These are phyloP conservation scores for Trichosporon sp. DNA, from an alignment of 1,284 basidiomycete genomes.

Conservation along the genomic window DNA sequence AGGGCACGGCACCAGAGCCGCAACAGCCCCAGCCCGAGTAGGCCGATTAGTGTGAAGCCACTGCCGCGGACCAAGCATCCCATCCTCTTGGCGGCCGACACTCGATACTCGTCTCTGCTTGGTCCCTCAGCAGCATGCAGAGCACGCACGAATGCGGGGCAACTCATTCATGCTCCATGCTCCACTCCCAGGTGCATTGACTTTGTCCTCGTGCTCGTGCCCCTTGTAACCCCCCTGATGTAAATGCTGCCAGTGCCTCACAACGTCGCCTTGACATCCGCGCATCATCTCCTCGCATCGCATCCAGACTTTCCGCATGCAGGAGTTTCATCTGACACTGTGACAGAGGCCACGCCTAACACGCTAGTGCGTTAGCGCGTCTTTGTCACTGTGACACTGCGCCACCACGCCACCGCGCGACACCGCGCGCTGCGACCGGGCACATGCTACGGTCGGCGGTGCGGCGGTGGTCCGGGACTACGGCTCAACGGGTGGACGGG, in stretches of 20 bases:
- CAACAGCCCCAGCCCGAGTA: too few relatives aligned
- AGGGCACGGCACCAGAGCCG: too few relatives aligned
- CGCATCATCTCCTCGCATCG: neutral
- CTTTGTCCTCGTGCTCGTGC: slow-evolving; percentile 6
- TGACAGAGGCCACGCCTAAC: too few relatives aligned
- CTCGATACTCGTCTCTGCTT: neutral
- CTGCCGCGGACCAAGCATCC: neutral
- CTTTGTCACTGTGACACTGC: too few relatives aligned
- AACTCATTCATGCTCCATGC: neutral
- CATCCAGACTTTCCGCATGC: too few relatives aligned
- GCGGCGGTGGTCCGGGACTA: too few relatives aligned
- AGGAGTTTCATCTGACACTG: too few relatives aligned
- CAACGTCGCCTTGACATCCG: neutral
- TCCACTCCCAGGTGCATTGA: neutral
- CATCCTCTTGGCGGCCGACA: slow-evolving; percentile 8
- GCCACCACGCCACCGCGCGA: too few relatives aligned
- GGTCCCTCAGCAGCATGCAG: neutral
- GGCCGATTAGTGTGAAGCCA: neutral
- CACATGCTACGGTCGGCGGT: too few relatives aligned
- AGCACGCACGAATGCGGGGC: neutral
- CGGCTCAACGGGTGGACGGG: neutral
- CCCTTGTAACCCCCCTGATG: neutral
- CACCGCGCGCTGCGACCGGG: too few relatives aligned
- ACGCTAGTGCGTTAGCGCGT: neutral
- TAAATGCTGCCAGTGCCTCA: neutral